Percentiles rank a stretch among this genome's conserved stretches.
Conservation (phyloP, 345 rosid species). For the Arabidopsis thaliana region DNA sequence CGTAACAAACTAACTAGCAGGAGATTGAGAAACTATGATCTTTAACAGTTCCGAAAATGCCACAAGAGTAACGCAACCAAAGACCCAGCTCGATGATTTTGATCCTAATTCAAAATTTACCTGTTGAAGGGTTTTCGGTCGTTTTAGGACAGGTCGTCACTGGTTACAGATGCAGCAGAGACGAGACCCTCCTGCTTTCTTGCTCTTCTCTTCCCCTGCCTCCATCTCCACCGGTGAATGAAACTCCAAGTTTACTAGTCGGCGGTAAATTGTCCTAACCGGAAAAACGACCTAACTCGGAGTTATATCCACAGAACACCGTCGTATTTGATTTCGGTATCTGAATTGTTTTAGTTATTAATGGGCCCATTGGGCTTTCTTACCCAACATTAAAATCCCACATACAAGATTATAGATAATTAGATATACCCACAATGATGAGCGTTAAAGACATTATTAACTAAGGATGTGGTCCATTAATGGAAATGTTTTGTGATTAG, state of each 20-base stretch:
- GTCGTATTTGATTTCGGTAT: not conserved
- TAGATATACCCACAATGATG: not conserved
- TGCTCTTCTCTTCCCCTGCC: constrained; percentile 44
- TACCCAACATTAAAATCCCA: not conserved
- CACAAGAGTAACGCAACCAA: too few relatives aligned
- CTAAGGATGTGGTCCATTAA: too few relatives aligned
- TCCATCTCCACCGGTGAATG: constrained; percentile 41
- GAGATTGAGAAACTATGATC: not conserved
- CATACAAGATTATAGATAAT: not conserved
- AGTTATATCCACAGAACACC: not conserved
- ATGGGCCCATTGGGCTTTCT: constrained; percentile 15
- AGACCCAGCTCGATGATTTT: not conserved
- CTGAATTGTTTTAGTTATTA: not conserved
- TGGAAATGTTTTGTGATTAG: not conserved
- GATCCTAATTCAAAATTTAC: constrained; percentile 40
- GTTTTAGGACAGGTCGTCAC: constrained; percentile 71
- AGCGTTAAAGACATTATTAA: not conserved
- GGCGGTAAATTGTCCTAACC: constrained; percentile 4
- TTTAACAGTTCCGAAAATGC: not conserved
- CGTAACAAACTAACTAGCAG: not conserved
- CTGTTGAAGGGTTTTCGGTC: constrained; percentile 90
- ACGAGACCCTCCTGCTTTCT: constrained; percentile 54
- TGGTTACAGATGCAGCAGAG: constrained; percentile 65
- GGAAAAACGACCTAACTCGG: not conserved
- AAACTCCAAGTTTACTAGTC: not conserved